phyloP scores from a whole-genome alignment of 192 early-diverging fungal species.

The Martensiomyces pterosporus region DNA sequence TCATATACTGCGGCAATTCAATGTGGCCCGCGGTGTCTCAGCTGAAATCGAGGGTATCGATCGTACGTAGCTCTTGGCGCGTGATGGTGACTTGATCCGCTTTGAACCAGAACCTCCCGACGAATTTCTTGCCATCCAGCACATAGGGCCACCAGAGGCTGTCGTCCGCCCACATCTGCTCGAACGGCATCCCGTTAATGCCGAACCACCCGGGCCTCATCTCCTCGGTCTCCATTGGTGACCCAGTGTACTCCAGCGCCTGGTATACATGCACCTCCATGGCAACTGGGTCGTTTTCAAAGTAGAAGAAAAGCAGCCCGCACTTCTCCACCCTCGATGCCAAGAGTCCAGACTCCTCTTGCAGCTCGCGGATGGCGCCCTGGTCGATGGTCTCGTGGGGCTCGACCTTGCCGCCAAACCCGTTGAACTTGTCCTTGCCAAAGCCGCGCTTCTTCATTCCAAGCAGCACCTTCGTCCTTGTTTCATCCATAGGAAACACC shows the following conservation, averaged over 20 bases:
- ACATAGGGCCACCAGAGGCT: constrained; percentile 58
- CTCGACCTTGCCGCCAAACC: constrained; percentile 81
- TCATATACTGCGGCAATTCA: too few species aligned
- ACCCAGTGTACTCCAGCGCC: constrained; percentile 43
- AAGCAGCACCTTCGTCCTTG: constrained; percentile 51
- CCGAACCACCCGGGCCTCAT: constrained; percentile 73
- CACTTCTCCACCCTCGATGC: constrained; percentile 42
- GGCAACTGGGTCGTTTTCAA: constrained; percentile 57
- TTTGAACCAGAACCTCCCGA: constrained; percentile 53
- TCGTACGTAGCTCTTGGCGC: constrained; percentile 8
- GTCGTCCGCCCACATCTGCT: constrained; percentile 74
- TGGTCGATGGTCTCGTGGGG: constrained; percentile 56
- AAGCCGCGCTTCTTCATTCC: constrained; percentile 83
- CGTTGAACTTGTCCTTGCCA: constrained; percentile 63
- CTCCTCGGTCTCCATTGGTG: constrained; percentile 63
- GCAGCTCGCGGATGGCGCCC: constrained; percentile 62
- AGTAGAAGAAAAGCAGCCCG: constrained; percentile 62
- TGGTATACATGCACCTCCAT: constrained; percentile 67
- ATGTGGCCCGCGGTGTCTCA: too few species aligned
- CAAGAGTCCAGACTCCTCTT: constrained; percentile 55
- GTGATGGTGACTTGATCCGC: constrained; percentile 34
- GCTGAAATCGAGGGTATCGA: constrained; percentile 19
- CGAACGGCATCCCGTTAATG: constrained; percentile 55
- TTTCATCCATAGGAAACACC: constrained; percentile 28
- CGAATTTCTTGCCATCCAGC: constrained; percentile 41